Evolutionary conservation across 1,284 basidiomycete genomes (phyloP), one percentile per base, ranked within the genome.

Genomic region (Ganoderma lingzhi): DNA sequence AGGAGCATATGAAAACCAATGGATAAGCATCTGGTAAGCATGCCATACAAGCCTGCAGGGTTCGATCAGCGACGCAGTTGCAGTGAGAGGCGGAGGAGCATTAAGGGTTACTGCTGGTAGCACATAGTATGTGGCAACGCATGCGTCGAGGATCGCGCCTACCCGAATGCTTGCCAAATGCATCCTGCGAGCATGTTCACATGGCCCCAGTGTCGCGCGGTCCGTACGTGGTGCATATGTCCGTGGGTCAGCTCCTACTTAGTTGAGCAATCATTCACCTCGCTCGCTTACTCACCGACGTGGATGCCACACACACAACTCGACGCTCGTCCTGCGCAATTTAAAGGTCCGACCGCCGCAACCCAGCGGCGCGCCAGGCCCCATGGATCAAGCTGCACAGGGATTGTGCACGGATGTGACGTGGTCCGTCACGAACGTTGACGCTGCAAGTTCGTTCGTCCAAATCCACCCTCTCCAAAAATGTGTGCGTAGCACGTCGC

Each of bases 301-400:
- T 12, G 58, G 58, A 37, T 17, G 58, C 9, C 37, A 56, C 32
- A 32, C 53, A 32, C 28, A 5, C 44, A 45, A 17, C 28, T 56
- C 28, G 53, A 35, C 56, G 19, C 35, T 59, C 56, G 19, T 59
- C 35, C 35, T 39, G 35, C 56, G 17, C 56, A 51, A 48, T 37
- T 65, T 65, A 32, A 65, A 65, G 64, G 48, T 65, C 64, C 64
- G 64, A 59, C n/a, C 51, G 63, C 55, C 12, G 35, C 51, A 65
- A 65, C 64, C 64, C 64, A 45, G 64, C 64, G 64, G 64, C 64
- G 41, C 44, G 48, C 62, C 62, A 56, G 62, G 56, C 56, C 19
- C 32, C 19, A 59, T 59, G 37, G n/a, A 59, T 39, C 35, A 59
- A 19, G 56, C 55, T 17, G 19, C 53, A 15, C 53, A 32, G 53